Conservation (phyloP, 768 basidiomycete species). For the Leccinellum albellum region DNA sequence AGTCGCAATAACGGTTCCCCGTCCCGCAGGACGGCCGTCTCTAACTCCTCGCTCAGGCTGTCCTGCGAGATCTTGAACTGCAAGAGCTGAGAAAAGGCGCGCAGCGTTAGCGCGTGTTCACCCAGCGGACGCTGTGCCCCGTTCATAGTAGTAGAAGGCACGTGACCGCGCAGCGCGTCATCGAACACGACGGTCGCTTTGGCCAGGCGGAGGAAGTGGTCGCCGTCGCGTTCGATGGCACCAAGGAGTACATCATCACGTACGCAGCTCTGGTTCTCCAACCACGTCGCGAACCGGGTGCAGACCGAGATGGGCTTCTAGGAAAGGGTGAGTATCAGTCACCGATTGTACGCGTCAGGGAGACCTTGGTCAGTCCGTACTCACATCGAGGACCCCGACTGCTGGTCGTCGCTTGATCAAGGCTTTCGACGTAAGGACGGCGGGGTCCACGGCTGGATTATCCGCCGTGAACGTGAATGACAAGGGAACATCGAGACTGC, state of each 20-base stretch:
- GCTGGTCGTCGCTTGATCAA: background rate
- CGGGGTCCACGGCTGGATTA: background rate
- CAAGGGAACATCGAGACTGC: background rate
- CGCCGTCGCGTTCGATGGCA: conserved; percentile 25
- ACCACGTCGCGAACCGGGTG: conserved; percentile 16
- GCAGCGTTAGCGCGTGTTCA: conserved; percentile 13
- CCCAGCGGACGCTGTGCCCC: background rate
- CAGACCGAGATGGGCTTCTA: conserved; percentile 13
- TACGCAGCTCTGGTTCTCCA: conserved; percentile 11
- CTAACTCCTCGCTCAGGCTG: conserved; percentile 12
- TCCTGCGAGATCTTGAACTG: conserved; percentile 7
- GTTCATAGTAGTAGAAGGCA: background rate
- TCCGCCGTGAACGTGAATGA: background rate
- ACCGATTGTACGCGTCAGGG: background rate
- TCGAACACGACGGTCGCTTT: conserved; percentile 18
- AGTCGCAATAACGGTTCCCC: conserved; percentile 19
- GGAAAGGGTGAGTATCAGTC: background rate
- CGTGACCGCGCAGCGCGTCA: conserved; percentile 9
- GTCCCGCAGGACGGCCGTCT: conserved; percentile 21
- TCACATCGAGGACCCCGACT: background rate
- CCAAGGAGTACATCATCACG: background rate
- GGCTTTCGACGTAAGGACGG: background rate
- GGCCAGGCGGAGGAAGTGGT: conserved; percentile 15
- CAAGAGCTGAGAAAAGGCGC: conserved; percentile 15
- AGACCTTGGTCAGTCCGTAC: background rate